These are phyloP conservation scores for Fusarium sp. DNA, from an alignment of 2,329 filamentous ascomycete species.

Conservation along the genomic window DNA sequence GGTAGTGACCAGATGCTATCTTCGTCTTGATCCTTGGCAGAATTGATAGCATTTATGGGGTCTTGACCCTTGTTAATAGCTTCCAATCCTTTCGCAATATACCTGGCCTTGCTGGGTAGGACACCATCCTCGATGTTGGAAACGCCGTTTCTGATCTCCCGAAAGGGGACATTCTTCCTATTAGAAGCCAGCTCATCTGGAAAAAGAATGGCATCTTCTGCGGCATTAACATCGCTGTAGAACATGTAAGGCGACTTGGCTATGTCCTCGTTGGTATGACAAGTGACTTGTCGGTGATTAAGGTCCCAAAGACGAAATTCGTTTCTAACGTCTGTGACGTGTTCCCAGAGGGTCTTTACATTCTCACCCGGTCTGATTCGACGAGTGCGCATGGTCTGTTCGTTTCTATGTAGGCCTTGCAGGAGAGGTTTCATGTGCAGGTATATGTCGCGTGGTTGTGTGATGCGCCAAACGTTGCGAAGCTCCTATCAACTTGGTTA, in stretches of 20 bases:
- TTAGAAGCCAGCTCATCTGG: slow-evolving; percentile 34
- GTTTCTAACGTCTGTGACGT: slow-evolving; percentile 26
- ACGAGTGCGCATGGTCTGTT: slow-evolving; percentile 38
- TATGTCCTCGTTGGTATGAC: slow-evolving; percentile 4
- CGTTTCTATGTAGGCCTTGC: slow-evolving; percentile 34
- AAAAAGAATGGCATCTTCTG: slow-evolving; percentile 42
- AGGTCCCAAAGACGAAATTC: slow-evolving; percentile 29
- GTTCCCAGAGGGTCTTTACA: slow-evolving; percentile 39
- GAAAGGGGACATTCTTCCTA: slow-evolving; percentile 32
- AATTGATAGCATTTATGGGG: slow-evolving; percentile 10
- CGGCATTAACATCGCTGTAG: slow-evolving; percentile 40
- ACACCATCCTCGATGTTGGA: slow-evolving; percentile 28
- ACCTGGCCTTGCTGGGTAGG: slow-evolving; percentile 18
- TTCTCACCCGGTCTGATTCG: slow-evolving; percentile 40
- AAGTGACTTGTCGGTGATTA: slow-evolving; percentile 4
- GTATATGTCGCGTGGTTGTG: slow-evolving; percentile 36
- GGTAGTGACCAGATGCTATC: slow-evolving; percentile 37
- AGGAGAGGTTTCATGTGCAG: slow-evolving; percentile 38
- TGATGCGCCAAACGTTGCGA: slow-evolving; percentile 42
- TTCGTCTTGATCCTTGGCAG: slow-evolving; percentile 14
- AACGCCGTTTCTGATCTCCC: slow-evolving; percentile 38
- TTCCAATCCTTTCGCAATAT: slow-evolving; percentile 23
- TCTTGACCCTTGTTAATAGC: slow-evolving; percentile 16
- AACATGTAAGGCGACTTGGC: slow-evolving; percentile 34
- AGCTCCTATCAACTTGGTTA: slow-evolving; percentile 34